Evolutionary conservation across 495 filamentous ascomycete species (phyloP).

Genomic region (Rhizodiscina lignyota): DNA sequence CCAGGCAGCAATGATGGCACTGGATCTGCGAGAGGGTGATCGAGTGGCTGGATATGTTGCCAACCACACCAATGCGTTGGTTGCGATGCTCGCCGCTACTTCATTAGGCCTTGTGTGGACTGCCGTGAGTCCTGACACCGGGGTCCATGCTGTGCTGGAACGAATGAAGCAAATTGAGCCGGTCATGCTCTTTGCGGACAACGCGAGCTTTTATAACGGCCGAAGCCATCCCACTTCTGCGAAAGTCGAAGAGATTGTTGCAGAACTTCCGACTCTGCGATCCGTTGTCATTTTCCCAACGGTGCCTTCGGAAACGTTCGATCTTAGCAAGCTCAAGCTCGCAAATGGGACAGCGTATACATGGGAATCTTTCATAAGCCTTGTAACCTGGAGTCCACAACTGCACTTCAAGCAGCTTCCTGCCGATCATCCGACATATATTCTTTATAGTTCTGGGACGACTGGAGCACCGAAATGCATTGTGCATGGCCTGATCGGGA

Average conservation of each 20-base stretch:
- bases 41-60: conserved; percentile 74
- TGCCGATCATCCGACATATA: conserved; percentile 75
- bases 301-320: conserved; percentile 27
- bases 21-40: conserved; percentile 47
- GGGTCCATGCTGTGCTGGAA: conserved; percentile 66
- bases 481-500: conserved; percentile 75
- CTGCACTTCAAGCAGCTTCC: conserved; percentile 56
- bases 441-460: conserved; percentile 75
- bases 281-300: conserved; percentile 56
- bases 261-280: conserved; percentile 42
- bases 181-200: conserved; percentile 67
- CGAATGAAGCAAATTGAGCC: conserved; percentile 70
- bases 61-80: conserved; percentile 68
- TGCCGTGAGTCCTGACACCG: conserved; percentile 70
- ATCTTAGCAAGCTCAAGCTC: conserved; percentile 25
- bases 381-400: conserved; percentile 21
- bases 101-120: conserved; percentile 83
- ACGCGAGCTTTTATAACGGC: conserved; percentile 75
- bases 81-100: conserved; percentile 72
- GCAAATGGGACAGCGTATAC: conserved; percentile 29
- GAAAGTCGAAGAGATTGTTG: conserved; percentile 58
- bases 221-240: conserved; percentile 54
- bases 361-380: conserved; percentile 33
- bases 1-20: conserved; percentile 48
- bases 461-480: conserved; percentile 88